A percentile compares a stretch with the other conserved stretches of the same genome.
Evolutionary conservation across 2,329 filamentous ascomycete genomes (phyloP).

Genomic region (Ambrosiella cleistominuta): DNA sequence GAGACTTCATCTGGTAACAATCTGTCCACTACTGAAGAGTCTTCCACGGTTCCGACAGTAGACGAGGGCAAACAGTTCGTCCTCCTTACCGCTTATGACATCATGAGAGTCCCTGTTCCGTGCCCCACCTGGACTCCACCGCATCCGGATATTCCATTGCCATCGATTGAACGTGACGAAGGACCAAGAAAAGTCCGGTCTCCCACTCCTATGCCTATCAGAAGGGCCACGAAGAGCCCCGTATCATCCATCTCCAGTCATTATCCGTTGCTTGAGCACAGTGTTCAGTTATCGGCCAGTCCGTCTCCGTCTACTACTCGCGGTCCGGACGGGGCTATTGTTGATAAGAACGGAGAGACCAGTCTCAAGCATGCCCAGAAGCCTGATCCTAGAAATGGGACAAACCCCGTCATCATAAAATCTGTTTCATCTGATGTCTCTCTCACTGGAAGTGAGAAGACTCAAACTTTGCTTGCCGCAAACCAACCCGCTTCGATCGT

Average conservation of each 20-base stretch:
- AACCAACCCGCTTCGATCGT: background rate
- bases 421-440: background rate
- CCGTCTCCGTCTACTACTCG: background rate
- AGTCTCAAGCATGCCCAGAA: background rate
- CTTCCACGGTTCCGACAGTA: background rate
- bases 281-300: background rate
- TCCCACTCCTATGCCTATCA: background rate
- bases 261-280: background rate
- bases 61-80: background rate
- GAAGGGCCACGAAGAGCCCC: too few species aligned
- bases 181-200: background rate
- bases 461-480: background rate
- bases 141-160: background rate
- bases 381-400: background rate
- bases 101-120: background rate
- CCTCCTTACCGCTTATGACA: background rate
- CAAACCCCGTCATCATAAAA: background rate
- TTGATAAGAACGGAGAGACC: background rate
- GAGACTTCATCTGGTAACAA: too few species aligned
- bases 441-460: background rate
- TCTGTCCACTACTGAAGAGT: background rate
- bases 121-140: background rate
- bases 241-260: background rate
- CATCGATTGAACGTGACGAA: background rate
- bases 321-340: background rate